A percentile compares a stretch with the other conserved stretches of the same genome.
These are phyloP conservation scores for Fraxinus quadrangulata DNA, from an alignment of 257 asterid species.

Conservation along the genomic window DNA sequence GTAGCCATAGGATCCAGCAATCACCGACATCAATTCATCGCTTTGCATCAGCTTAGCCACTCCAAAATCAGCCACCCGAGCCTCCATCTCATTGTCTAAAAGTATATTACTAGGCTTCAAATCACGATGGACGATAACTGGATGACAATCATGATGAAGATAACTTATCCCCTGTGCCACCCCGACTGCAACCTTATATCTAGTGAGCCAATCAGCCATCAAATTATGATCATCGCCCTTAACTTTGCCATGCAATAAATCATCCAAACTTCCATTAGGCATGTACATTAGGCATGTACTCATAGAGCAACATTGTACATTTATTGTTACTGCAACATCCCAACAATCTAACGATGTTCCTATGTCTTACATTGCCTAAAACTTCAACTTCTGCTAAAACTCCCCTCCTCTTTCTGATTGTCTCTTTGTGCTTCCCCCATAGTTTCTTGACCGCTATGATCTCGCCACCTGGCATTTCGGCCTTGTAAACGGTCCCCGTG, in stretches of 20 bases:
- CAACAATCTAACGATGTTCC: constrained; percentile 73
- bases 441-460: constrained; percentile 81
- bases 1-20: constrained; percentile 95
- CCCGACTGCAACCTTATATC: constrained; percentile 74
- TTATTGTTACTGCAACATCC: constrained; percentile 71
- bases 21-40: constrained; percentile 78
- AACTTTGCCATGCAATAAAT: constrained; percentile 70
- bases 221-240: constrained; percentile 44
- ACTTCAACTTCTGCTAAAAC: constrained; percentile 94
- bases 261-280: constrained; percentile 90
- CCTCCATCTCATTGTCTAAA: constrained; percentile 69
- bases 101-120: constrained; percentile 78
- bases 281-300: constrained; percentile 93
- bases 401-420: constrained; percentile 51
- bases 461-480: constrained; percentile 93
- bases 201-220: constrained; percentile 66
- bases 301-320: constrained; percentile 78
- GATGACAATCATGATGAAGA: constrained; percentile 90
- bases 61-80: constrained; percentile 88
- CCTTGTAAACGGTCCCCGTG: constrained; percentile 84
- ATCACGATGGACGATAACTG: constrained; percentile 77
- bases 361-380: constrained; percentile 77
- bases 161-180: constrained; percentile 94
- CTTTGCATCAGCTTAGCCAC: constrained; percentile 71
- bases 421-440: constrained; percentile 79